Percentiles rank a stretch among this genome's conserved stretches.
Evolutionary conservation across 2,329 filamentous ascomycete genomes (phyloP).

Genomic region (Colletotrichum lentis): DNA sequence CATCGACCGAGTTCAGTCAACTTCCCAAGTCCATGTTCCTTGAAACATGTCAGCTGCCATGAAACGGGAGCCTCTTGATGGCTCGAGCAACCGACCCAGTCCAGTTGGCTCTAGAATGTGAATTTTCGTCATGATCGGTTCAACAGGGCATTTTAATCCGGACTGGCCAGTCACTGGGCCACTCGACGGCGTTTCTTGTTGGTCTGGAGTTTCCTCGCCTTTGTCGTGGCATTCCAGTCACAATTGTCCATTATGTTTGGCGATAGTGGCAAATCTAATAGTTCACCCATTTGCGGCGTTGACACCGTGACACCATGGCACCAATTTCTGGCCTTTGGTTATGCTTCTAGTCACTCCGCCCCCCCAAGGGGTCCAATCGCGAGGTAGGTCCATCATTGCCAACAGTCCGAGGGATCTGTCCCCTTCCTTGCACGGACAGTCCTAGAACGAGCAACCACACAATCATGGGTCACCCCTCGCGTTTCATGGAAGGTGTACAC

Average conservation of each 20-base stretch:
- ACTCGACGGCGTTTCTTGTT: neutral
- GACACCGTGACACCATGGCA: neutral
- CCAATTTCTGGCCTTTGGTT: neutral
- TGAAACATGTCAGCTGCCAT: constrained; percentile 36
- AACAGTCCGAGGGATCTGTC: constrained; percentile 28
- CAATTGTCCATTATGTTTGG: neutral
- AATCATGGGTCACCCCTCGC: constrained; percentile 33
- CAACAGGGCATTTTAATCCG: neutral
- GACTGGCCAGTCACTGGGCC: neutral
- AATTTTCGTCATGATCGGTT: constrained; percentile 1
- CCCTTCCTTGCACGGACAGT: constrained; percentile 28
- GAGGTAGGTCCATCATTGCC: neutral
- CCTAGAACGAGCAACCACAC: constrained; percentile 21
- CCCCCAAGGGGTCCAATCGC: constrained; percentile 29
- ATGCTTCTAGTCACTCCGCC: constrained; percentile 19
- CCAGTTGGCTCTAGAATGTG: constrained; percentile 4
- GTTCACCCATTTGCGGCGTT: neutral
- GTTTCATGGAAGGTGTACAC: constrained; percentile 28
- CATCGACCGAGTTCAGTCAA: constrained; percentile 15
- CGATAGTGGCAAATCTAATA: neutral
- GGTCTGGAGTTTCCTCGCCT: neutral
- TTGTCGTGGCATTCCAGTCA: constrained; percentile 11
- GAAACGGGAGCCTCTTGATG: constrained; percentile 21
- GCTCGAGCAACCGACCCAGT: constrained; percentile 13
- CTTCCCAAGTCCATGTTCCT: constrained; percentile 13